phyloP scores from a whole-genome alignment of 2,329 filamentous ascomycete genomes.

The Diaporthe helianthi region DNA sequence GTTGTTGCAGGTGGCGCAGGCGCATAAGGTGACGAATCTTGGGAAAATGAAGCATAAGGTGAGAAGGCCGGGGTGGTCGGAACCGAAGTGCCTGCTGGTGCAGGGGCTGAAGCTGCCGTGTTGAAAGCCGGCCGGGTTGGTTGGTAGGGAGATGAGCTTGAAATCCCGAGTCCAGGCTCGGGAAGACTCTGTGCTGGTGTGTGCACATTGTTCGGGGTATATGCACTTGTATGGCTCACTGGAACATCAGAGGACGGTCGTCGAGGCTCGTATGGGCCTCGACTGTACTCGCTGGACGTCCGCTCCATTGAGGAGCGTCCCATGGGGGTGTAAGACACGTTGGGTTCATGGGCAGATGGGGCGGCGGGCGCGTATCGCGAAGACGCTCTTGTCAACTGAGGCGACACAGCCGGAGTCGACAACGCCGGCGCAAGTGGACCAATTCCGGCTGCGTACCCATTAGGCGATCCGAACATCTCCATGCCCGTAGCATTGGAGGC shows the following conservation, averaged over 20 bases:
- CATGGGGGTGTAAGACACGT: slow-evolving; percentile 41
- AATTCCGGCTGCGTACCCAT: slow-evolving; percentile 43
- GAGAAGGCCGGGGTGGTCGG: slow-evolving; percentile 27
- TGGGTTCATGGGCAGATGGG: slow-evolving; percentile 40
- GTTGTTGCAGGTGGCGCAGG: slow-evolving; percentile 29
- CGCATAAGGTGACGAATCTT: slow-evolving; percentile 34
- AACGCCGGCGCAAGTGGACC: slow-evolving; percentile 43
- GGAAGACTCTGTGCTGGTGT: slow-evolving; percentile 44
- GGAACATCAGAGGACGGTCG: slow-evolving; percentile 50
- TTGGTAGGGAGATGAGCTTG: slow-evolving; percentile 41
- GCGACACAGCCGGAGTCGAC: slow-evolving; percentile 44
- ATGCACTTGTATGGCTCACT: slow-evolving; percentile 42
- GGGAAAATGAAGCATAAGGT: slow-evolving; percentile 30
- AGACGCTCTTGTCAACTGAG: slow-evolving; percentile 51
- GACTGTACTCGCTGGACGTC: slow-evolving; percentile 51
- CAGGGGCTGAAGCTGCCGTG: slow-evolving; percentile 21
- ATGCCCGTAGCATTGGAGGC: slow-evolving; percentile 67
- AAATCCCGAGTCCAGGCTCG: slow-evolving; percentile 35
- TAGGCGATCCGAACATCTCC: slow-evolving; percentile 73
- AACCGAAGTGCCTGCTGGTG: slow-evolving; percentile 2
- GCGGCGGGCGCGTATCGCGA: slow-evolving; percentile 58
- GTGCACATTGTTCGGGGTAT: slow-evolving; percentile 43
- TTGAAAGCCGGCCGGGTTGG: slow-evolving; percentile 37
- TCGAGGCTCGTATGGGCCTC: slow-evolving; percentile 51
- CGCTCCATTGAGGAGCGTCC: slow-evolving; percentile 53